Evolutionary conservation across 768 basidiomycete species (phyloP).

Genomic region (Tephrocybe rancida): DNA sequence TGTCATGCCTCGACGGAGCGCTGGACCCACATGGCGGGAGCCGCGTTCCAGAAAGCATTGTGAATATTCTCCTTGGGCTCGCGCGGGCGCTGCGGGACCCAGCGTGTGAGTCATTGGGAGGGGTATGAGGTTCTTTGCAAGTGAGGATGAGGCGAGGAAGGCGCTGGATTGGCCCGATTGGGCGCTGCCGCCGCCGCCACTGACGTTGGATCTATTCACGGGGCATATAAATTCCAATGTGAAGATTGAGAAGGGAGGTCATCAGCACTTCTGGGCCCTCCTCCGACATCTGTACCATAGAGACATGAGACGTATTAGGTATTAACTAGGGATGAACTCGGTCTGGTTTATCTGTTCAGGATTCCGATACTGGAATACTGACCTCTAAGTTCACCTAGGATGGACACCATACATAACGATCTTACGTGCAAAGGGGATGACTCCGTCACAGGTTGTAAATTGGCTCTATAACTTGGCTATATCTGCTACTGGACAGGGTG

Average conservation of each 20-base stretch:
- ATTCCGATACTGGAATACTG: too few species aligned
- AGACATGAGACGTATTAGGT: background rate
- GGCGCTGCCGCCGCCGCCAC: constrained; percentile 19
- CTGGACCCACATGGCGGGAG: constrained; percentile 21
- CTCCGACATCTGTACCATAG: background rate
- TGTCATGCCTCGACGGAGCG: constrained; percentile 30
- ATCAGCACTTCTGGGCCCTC: too few species aligned
- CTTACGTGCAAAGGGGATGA: too few species aligned
- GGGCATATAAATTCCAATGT: constrained; percentile 37
- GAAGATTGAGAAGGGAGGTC: constrained; percentile 19
- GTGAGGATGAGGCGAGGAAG: constrained; percentile 26
- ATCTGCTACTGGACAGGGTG: too few species aligned
- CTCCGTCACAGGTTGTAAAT: too few species aligned
- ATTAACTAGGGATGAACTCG: background rate
- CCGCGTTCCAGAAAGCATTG: constrained; percentile 9
- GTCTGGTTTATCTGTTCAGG: too few species aligned
- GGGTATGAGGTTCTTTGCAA: constrained; percentile 13
- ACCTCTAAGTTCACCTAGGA: too few species aligned
- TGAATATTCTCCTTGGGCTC: background rate
- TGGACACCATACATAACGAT: too few species aligned
- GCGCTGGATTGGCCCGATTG: constrained; percentile 23
- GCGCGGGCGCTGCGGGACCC: background rate
- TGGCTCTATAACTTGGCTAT: too few species aligned
- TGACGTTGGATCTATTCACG: constrained; percentile 29
- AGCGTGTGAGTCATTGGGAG: background rate